Evolutionary conservation across 345 rosid genomes (phyloP), one percentile per base, ranked within the genome.

Genomic region (Pugionium dolabratum): DNA sequence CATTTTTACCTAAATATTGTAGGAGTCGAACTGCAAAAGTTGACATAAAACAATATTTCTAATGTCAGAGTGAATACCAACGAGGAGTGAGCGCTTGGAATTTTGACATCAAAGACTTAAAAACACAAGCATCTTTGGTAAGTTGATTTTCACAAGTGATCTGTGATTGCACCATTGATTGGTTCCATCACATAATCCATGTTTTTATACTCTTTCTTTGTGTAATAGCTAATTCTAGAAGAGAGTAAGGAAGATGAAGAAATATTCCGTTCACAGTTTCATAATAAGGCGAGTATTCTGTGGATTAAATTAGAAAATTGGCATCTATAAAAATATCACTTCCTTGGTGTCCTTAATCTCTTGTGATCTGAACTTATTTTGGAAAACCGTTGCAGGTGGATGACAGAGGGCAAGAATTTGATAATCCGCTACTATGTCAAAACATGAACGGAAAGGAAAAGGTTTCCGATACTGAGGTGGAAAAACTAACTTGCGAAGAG

Each of bases 31-130:
- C 27, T 46, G 67, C 7, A 44, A 27, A 18, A 58, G 66, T 66
- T 54, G 25, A 39, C 51, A 32, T 67, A 10, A 60, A 47, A 33
- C 31, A 27, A 9, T 31, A 34, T 51, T 66, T 54, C 46, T 68
- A 35, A 70, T 47, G 65, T 65, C 80, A 95, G 99, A 91, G 96
- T 62, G 99, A 95, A 79, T 95, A 91, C 79, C 86, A 95, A 66
- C 79, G 97, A 78, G 99, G 99, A 76, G 99, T 95, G 66, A 95
- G 99, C 77, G 96, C 99, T 63, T 95, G 99, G 99, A 87, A 95
- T 69, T 95, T 95, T 71, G 96, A 95, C 69, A 49, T 95, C 64
- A 93, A 83, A 65, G 99, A 95, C 86, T 78, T 95, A 69, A 95
- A 89, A 83, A 86, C 83, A 52, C 99, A 91, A 79, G 97, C 99